Conservation (phyloP, 805 yeast species). For the Isabelozyma heimii region DNA sequence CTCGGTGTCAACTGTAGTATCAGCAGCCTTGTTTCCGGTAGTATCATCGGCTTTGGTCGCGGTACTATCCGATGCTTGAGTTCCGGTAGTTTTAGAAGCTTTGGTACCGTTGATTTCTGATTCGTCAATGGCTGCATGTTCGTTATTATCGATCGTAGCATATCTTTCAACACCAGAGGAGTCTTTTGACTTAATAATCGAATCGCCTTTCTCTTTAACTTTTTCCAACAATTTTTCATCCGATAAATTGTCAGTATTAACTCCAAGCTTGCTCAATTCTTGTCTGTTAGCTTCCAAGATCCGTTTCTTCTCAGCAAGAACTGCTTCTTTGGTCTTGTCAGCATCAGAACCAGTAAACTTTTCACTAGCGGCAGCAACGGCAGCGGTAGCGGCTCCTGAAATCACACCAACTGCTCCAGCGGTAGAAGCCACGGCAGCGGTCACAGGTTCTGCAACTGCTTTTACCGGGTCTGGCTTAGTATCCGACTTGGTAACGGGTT, state of each 20-base stretch:
- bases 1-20: background rate
- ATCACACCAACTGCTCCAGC: constrained; percentile 1
- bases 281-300: constrained; percentile 4
- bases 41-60: constrained; percentile 2
- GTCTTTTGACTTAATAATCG: constrained; percentile 16
- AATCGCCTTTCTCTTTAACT: constrained; percentile 19
- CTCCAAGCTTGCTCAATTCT: background rate
- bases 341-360: background rate
- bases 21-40: background rate
- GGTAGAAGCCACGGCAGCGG: constrained; percentile 1
- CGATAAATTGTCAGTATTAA: background rate
- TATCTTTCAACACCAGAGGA: constrained; percentile 3
- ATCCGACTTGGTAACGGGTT: background rate
- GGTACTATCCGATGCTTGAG: background rate
- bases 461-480: background rate
- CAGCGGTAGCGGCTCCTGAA: constrained; percentile 1
- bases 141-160: constrained; percentile 38
- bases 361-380: background rate
- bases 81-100: background rate
- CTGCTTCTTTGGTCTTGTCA: background rate
- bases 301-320: constrained; percentile 1
- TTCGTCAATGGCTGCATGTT: constrained; percentile 17
- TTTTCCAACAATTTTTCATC: constrained; percentile 10
- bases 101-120: background rate
- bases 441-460: background rate